These are phyloP conservation scores for Pleodorina starrii DNA, from an alignment of 139 green algal genomes.

Conservation along the genomic window DNA sequence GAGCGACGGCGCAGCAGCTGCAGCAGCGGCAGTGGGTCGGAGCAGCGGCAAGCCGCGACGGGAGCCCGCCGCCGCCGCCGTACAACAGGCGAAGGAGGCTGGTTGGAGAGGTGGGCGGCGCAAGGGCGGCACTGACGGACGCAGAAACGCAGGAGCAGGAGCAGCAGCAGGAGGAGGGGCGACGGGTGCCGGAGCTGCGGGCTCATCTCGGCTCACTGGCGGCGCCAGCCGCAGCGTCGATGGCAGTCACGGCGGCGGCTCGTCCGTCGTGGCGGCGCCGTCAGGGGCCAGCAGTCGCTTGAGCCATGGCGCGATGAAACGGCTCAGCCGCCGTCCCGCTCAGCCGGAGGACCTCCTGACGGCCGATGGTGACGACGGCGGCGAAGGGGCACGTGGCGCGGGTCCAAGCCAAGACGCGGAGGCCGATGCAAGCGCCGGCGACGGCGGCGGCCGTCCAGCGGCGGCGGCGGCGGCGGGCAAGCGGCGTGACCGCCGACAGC, in stretches of 20 bases:
- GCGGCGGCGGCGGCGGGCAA: not conserved
- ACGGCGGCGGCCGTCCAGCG: not conserved
- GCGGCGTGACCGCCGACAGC: not conserved
- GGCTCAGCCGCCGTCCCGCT: not conserved
- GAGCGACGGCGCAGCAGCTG: not conserved
- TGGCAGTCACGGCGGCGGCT: not conserved
- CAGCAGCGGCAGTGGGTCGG: not conserved
- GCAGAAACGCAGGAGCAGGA: not conserved
- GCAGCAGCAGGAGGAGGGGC: not conserved
- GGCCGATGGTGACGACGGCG: conserved; percentile 3
- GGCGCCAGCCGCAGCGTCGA: not conserved
- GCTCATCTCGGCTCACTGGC: not conserved
- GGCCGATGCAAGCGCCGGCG: not conserved
- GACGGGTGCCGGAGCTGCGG: not conserved
- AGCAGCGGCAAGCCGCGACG: not conserved
- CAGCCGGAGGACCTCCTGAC: conserved; percentile 39
- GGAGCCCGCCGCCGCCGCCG: not conserved
- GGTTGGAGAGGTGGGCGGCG: not conserved
- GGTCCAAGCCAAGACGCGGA: not conserved
- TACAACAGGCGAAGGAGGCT: not conserved
- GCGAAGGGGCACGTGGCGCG: not conserved
- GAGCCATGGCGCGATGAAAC: conserved; percentile 6
- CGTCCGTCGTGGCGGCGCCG: not conserved
- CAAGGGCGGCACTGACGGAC: too few species aligned
- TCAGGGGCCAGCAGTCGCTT: conserved; percentile 18